Conservation (phyloP, 1,139 yeast genomes). For the Taphrina populina region DNA sequence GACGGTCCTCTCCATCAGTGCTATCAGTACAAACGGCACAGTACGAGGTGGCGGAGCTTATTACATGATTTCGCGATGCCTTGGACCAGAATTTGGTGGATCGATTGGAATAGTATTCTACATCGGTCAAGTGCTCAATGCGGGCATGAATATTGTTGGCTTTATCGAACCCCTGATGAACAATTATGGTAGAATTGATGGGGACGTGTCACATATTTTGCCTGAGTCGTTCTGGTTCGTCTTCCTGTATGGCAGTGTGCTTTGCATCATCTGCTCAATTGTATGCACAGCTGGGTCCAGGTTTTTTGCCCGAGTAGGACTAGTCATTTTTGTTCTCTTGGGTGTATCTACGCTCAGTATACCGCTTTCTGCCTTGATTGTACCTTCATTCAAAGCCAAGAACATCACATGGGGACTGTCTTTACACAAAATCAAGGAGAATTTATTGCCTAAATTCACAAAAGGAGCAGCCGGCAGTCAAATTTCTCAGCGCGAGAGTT, state of each 20-base stretch:
- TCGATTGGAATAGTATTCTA: slow-evolving; percentile 78
- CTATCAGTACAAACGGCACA: slow-evolving; percentile 79
- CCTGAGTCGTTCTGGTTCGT: slow-evolving; percentile 53
- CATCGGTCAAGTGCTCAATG: slow-evolving; percentile 71
- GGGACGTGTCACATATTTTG: slow-evolving; percentile 42
- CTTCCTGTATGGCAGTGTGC: slow-evolving; percentile 61
- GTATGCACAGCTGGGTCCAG: slow-evolving; percentile 81
- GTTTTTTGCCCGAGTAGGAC: slow-evolving; percentile 80
- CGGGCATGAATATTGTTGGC: slow-evolving; percentile 77
- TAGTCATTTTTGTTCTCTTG: slow-evolving; percentile 65
- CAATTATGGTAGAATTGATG: slow-evolving; percentile 65
- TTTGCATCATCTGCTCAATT: slow-evolving; percentile 69
- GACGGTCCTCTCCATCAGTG: slow-evolving; percentile 71
- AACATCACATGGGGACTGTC: slow-evolving; percentile 63
- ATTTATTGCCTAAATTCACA: slow-evolving; percentile 76
- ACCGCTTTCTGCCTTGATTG: slow-evolving; percentile 72
- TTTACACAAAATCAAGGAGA: slow-evolving; percentile 46
- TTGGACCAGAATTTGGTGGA: slow-evolving; percentile 84
- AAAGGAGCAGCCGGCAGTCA: slow-evolving; percentile 77
- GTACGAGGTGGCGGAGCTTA: slow-evolving; percentile 85
- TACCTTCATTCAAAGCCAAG: slow-evolving; percentile 52
- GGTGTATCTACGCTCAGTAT: slow-evolving; percentile 74
- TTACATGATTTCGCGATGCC: slow-evolving; percentile 72
- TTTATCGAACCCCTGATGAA: slow-evolving; percentile 69
- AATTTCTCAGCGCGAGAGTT: slow-evolving; percentile 68